These are phyloP conservation scores for Venturia nashicola DNA, from an alignment of 2,329 filamentous ascomycete genomes.

Conservation along the genomic window DNA sequence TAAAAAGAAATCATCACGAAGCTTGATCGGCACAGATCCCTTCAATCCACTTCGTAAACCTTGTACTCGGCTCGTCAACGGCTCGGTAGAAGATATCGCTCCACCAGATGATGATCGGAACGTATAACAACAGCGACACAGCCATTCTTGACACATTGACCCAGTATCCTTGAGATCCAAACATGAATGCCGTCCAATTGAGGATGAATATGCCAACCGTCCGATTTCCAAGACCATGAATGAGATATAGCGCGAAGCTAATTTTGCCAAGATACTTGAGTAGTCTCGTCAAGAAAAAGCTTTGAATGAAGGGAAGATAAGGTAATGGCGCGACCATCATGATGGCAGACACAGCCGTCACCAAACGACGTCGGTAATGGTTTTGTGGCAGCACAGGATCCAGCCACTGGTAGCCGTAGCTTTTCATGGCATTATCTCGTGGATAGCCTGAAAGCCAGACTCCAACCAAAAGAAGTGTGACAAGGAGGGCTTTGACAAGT, in stretches of 20 bases:
- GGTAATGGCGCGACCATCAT: neutral
- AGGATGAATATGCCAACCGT: slow-evolving; percentile 10
- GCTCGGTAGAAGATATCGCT: slow-evolving; percentile 12
- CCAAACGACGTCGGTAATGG: neutral
- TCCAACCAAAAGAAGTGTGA: neutral
- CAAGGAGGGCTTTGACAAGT: neutral
- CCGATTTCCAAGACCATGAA: slow-evolving; percentile 19
- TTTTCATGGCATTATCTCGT: slow-evolving; percentile 26
- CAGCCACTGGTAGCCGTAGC: slow-evolving; percentile 30
- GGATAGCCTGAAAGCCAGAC: slow-evolving; percentile 15
- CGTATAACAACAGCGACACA: neutral
- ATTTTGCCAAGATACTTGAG: slow-evolving; percentile 35
- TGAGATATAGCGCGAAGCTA: slow-evolving; percentile 35
- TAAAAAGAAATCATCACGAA: neutral
- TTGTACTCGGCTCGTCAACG: slow-evolving; percentile 11
- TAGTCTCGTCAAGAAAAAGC: slow-evolving; percentile 26
- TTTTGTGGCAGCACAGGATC: slow-evolving; percentile 12
- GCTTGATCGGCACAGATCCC: neutral
- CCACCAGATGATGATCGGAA: slow-evolving; percentile 10
- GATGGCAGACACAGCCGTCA: neutral
- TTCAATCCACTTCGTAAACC: slow-evolving; percentile 12
- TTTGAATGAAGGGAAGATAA: slow-evolving; percentile 25
- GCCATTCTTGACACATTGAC: neutral
- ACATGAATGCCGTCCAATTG: slow-evolving; percentile 7
- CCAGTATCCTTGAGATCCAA: slow-evolving; percentile 10